Percentiles rank a stretch among this genome's conserved stretches.
phyloP scores from a whole-genome alignment of 164 flowering plant species.

The Berberis vulgaris region DNA sequence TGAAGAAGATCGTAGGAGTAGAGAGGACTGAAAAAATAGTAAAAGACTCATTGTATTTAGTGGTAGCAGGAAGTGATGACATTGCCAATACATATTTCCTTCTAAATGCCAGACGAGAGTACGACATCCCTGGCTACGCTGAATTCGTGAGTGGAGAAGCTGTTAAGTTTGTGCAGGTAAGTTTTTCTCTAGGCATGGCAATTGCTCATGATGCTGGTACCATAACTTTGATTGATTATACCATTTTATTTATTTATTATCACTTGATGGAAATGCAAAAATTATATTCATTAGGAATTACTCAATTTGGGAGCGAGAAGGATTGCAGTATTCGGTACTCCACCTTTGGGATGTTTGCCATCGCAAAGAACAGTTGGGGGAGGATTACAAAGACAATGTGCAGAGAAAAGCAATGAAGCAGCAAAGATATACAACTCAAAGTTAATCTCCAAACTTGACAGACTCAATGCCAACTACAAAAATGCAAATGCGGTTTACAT shows the following conservation, averaged over 20 bases:
- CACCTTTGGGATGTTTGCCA: constrained; percentile 40
- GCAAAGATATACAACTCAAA: constrained; percentile 25
- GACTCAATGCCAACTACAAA: constrained; percentile 6
- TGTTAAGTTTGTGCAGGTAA: constrained; percentile 38
- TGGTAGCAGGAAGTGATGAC: constrained; percentile 60
- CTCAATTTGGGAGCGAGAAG: constrained; percentile 27
- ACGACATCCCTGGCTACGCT: constrained; percentile 42
- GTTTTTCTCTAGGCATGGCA: neutral
- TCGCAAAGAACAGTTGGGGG: constrained; percentile 35
- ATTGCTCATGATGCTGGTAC: neutral
- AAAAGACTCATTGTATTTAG: constrained; percentile 28
- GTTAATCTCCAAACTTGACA: constrained; percentile 6
- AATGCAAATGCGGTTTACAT: constrained; percentile 10
- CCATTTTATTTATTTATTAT: neutral
- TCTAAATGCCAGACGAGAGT: constrained; percentile 19
- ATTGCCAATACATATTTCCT: constrained; percentile 47
- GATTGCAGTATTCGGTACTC: constrained; percentile 24
- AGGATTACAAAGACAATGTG: constrained; percentile 25
- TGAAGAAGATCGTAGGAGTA: constrained; percentile 42
- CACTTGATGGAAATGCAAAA: neutral
- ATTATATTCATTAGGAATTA: constrained; percentile 18
- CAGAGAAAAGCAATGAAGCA: constrained; percentile 19
- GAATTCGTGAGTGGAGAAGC: constrained; percentile 38
- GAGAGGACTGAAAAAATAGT: constrained; percentile 33
- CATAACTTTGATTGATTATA: neutral